Conservation (phyloP, 1,284 basidiomycete species). For the Retiboletus flavoniger region DNA sequence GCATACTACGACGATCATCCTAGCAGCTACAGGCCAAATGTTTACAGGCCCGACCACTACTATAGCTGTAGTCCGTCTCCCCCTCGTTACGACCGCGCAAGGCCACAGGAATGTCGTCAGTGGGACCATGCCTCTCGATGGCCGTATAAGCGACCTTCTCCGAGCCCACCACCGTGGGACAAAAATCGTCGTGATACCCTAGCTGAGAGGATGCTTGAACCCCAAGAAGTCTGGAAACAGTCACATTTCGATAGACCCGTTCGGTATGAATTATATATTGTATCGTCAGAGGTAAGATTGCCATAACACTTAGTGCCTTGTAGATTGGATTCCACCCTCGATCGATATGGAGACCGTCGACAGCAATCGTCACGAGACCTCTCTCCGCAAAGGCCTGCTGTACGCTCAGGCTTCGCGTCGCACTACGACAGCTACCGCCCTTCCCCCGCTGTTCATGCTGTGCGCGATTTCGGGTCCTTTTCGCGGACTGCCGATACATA, state of each 20-base stretch:
- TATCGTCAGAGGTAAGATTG: conserved; percentile 25
- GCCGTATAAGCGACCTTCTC: conserved; percentile 32
- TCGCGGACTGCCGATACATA: conserved; percentile 39
- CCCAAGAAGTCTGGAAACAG: conserved; percentile 69
- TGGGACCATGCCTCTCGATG: conserved; percentile 36
- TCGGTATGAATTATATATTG: conserved; percentile 29
- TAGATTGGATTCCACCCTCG: conserved; percentile 29
- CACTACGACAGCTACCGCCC: conserved; percentile 48
- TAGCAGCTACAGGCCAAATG: conserved; percentile 44
- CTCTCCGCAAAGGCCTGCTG: conserved; percentile 36
- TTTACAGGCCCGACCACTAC: conserved; percentile 37
- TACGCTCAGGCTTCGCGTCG: conserved; percentile 29
- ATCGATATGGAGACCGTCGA: conserved; percentile 36
- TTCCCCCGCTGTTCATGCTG: conserved; percentile 22
- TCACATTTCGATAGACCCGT: conserved; percentile 39
- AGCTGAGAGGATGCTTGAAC: conserved; percentile 64
- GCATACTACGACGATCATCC: conserved; percentile 43
- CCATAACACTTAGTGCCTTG: conserved; percentile 15
- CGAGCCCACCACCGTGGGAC: conserved; percentile 37
- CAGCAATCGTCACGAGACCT: conserved; percentile 32
- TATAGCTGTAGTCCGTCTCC: conserved; percentile 53
- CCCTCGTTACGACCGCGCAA: conserved; percentile 45
- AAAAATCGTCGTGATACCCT: conserved; percentile 42
- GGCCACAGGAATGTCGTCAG: conserved; percentile 30
- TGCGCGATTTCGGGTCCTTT: conserved; percentile 35